Evolutionary conservation across 345 rosid species (phyloP), one percentile per base, ranked within the genome.

Genomic region (Firmiana major): DNA sequence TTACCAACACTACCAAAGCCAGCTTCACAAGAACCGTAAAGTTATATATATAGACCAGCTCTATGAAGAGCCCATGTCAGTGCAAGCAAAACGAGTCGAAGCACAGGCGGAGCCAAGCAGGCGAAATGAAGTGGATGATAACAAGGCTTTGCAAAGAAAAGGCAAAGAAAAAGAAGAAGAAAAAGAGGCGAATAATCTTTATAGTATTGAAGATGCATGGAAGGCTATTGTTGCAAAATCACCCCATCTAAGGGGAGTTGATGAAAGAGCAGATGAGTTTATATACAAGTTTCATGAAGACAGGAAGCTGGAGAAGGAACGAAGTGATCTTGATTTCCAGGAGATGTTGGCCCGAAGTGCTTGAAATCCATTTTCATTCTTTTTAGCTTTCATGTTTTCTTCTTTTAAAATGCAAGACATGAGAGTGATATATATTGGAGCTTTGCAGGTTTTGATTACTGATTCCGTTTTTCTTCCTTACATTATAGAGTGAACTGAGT

Each of bases 211-310:
- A 71, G 97, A 94, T 81, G 91, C 91, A 11, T 94, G 97, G 97
- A 90, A 87, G 74, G 88, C 87, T 65, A 85, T 89, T 22, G 92
- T 94, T 53, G 93, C 94, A 36, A 83, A 78, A 11, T 92, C 98
- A 16, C 97, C 97, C 0, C 97, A 90, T 79, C 75, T 91, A 43
- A 83, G 92, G 75, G 80, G 88, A n/a, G 97, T 94, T 62, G 86
- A 94, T 64, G 97, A 92, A 63, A 85, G 92, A 81, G 98, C 98
- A 11, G 97, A 92, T 5, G 98, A 94, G 74, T 94, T 94, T 34
- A 94, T 94, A 34, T 57, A 73, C 53, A 90, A 90, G 81, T 87
- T 92, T 78, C 87, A 75, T 71, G 85, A 90, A 68, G 93, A 88
- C 43, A 88, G 89, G 80, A 89, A 82, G 81, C 82, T 92, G 21